Evolutionary conservation across 1,139 yeast species (phyloP).

Genomic region (Torulaspora pretoriensis): DNA sequence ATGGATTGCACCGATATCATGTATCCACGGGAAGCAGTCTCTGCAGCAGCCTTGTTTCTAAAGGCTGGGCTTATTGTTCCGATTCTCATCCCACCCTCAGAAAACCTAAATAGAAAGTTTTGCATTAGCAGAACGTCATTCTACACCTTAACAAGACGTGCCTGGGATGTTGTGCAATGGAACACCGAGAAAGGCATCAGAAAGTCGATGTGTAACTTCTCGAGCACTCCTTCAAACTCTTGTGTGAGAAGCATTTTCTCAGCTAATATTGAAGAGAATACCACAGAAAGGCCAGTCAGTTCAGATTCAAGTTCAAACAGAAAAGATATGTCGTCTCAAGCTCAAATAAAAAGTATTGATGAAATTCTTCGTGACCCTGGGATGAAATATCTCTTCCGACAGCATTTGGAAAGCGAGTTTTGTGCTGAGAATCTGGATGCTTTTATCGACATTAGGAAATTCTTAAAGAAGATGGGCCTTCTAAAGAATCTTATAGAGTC

Average conservation of each 20-base stretch:
- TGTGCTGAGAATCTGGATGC: slow-evolving; percentile 78
- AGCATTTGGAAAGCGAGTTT: slow-evolving; percentile 56
- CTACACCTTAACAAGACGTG: slow-evolving; percentile 41
- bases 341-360: slow-evolving; percentile 34
- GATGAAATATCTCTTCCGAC: slow-evolving; percentile 59
- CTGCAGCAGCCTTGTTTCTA: slow-evolving; percentile 55
- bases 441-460: slow-evolving; percentile 53
- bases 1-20: slow-evolving; percentile 81
- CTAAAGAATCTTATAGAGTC: slow-evolving; percentile 37
- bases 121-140: slow-evolving; percentile 38
- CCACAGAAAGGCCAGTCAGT: slow-evolving; percentile 5
- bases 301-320: slow-evolving; percentile 1
- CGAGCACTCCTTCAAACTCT: neutral
- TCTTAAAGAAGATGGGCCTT: slow-evolving; percentile 38
- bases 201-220: slow-evolving; percentile 1
- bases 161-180: slow-evolving; percentile 43
- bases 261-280: neutral
- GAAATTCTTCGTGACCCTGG: slow-evolving; percentile 74
- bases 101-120: slow-evolving; percentile 32
- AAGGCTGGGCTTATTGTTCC: slow-evolving; percentile 48
- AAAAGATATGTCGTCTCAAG: neutral
- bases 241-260: neutral
- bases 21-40: slow-evolving; percentile 54
- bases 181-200: slow-evolving; percentile 13
- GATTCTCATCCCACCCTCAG: slow-evolving; percentile 36